Percentiles rank a stretch among this genome's conserved stretches.
These are phyloP conservation scores for Alternaria dauci DNA, from an alignment of 2,329 filamentous ascomycete genomes.

Conservation along the genomic window DNA sequence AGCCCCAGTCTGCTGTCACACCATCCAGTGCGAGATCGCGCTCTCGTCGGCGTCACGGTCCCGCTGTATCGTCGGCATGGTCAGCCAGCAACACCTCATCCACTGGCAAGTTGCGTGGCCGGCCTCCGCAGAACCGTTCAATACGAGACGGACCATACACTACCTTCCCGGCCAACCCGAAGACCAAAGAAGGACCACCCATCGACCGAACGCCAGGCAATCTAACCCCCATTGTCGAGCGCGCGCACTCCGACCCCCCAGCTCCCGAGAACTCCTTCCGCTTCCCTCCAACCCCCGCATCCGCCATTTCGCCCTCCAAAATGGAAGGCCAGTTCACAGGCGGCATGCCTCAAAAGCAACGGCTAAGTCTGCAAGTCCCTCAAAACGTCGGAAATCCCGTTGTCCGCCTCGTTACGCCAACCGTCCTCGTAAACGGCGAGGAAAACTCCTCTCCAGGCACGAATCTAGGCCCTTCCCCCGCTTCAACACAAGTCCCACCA, in stretches of 20 bases:
- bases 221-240: slow-evolving; percentile 55
- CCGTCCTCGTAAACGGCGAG: slow-evolving; percentile 63
- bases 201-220: slow-evolving; percentile 55
- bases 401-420: slow-evolving; percentile 68
- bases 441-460: slow-evolving; percentile 39
- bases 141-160: slow-evolving; percentile 72
- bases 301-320: slow-evolving; percentile 44
- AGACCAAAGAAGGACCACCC: slow-evolving; percentile 57
- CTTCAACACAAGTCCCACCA: slow-evolving; percentile 29
- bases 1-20: slow-evolving; percentile 78
- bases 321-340: slow-evolving; percentile 33
- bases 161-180: slow-evolving; percentile 71
- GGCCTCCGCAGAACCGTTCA: slow-evolving; percentile 78
- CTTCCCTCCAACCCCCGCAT: slow-evolving; percentile 52
- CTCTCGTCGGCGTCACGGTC: slow-evolving; percentile 73
- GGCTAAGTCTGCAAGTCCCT: slow-evolving; percentile 70
- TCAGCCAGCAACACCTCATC: slow-evolving; percentile 69
- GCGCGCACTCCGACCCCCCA: slow-evolving; percentile 54
- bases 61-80: slow-evolving; percentile 92
- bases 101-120: slow-evolving; percentile 76
- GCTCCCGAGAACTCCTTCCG: slow-evolving; percentile 47
- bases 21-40: slow-evolving; percentile 64
- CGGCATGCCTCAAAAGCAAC: slow-evolving; percentile 52
- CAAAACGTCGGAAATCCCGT: slow-evolving; percentile 66
- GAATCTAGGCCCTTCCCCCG: slow-evolving; percentile 33